Conservation (phyloP, 306 rosid species). For the Cotoneaster glaucophyllus region DNA sequence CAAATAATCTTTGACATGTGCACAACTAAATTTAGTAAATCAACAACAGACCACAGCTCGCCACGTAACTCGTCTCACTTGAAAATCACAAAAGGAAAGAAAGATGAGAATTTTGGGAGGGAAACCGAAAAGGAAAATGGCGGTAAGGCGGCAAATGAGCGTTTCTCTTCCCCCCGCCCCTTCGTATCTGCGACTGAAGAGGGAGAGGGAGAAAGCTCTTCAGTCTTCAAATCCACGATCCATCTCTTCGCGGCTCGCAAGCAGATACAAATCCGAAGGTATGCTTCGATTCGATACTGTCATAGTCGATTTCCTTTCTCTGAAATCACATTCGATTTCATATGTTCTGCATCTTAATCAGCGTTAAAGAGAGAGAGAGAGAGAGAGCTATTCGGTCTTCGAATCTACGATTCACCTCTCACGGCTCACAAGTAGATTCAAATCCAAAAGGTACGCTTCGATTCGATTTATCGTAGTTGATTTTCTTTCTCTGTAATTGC, state of each 20-base stretch:
- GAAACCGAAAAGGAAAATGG: slow-evolving; percentile 23
- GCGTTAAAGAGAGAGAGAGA: background rate
- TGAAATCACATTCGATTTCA: background rate
- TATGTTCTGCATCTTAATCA: background rate
- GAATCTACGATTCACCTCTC: background rate
- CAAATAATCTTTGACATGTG: fast-evolving
- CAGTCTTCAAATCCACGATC: background rate
- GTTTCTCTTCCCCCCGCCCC: background rate
- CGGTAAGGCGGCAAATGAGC: slow-evolving; percentile 1
- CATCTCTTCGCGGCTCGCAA: background rate
- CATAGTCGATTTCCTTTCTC: background rate
- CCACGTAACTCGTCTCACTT: background rate
- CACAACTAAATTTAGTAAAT: background rate
- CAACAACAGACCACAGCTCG: background rate
- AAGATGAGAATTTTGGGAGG: background rate
- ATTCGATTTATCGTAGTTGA: background rate
- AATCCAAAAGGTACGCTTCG: background rate
- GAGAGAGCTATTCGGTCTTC: background rate
- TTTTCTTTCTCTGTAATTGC: background rate
- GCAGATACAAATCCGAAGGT: background rate
- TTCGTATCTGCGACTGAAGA: background rate
- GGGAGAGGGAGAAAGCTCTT: background rate
- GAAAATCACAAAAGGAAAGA: no score
- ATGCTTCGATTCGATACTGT: background rate
- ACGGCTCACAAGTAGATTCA: background rate